Base-by-base conservation (phyloP, 2,329 filamentous ascomycete genomes). In the Scortechinia acanthostroma region DNA sequence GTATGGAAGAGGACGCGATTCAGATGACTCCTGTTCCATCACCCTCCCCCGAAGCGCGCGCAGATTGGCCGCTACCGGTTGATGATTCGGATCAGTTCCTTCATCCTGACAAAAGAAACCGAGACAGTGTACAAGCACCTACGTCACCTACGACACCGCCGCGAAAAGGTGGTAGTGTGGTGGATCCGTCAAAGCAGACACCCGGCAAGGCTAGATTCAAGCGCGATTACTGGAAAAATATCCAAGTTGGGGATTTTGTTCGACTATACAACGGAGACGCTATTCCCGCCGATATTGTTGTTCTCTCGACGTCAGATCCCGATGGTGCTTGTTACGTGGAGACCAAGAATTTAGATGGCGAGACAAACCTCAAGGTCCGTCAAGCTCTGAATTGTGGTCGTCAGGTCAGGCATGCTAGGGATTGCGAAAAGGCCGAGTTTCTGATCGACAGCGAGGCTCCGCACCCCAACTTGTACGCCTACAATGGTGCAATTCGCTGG, bases 321-420 rank as follows among this genome's bases (percentile, higher is more conserved):
- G 93, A 98, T 55, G 93, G 93, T 43, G 88, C 88, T 28, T 98
- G 93, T 64, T 98, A 96, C 55, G 86, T 98, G 19, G 93, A 98
- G 65, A 98, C 93, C 2, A 98, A 97, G 71, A 97, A 95, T 60
- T 62, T 98, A 70, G 93, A 98, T 57, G 93, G 93, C 43, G 93
- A 98, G 67, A 98, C 93, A 2, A 98, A 98, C 56, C 69, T 98
- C 50, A 98, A 98, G 65, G 90, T 96, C 49, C 86, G 93, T 48
- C 88, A 91, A 57, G 89, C 93, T 17, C 74, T 98, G 35, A 87
- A 91, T 51, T 93, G 88, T 57, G 88, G 91, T 13, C 83, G 86
- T 45, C 72, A 80, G 42, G 75, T 98, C 48, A 88, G 83, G 59
- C 91, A 97, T 62, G 93, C 93, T 14, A 80, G 86, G 47, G 90